Base-by-base conservation (phyloP, 768 basidiomycete genomes). In the Chiua virens region DNA sequence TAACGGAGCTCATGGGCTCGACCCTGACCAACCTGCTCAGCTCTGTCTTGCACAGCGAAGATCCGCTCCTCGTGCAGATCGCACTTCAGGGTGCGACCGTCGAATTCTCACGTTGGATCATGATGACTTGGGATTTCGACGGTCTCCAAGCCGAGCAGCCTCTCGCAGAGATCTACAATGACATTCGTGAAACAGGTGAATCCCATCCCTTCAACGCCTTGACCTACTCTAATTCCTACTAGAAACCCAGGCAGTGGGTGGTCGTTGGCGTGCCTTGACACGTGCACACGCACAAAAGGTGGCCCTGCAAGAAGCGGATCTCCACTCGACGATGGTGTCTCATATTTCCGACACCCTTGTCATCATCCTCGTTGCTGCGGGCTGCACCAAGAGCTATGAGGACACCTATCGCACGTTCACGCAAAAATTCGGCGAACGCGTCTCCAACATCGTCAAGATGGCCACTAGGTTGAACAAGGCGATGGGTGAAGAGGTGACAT, bases 401-500 rank as follows among this genome's bases (percentile, higher is more conserved):
- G 67, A 70, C 9, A 35, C 52, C 28, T 69, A 69, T 42, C 67
- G 67, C 49, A 38, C 30, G 0, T 69, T 69, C 52, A 60, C 67
- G 4, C 67, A 67, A 58, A 64, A 63, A 53, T 71, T 72, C 18
- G 70, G 68, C 5, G 70, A 71, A 43, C 70, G 67, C 8, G 41
- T 70, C 6, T 66, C 67, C 43, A 72, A 70, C 42, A 54, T 70
- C 2, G 70, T 72, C 32, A 68, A 61, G 45, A 59, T 67, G 65
- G 64, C 71, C 0, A 42, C 58, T 1, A 58, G 66, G 34, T 37
- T 70, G 30, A 69, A 71, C 56, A 80, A 77, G 61, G 78, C 77
- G 11, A 75, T 84, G 42, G 82, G 82, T 1, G 80, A 83, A 62
- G 79, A 78, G 45, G 71, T 86, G 41, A 79, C 79, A 2, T 78